phyloP scores from a whole-genome alignment of 352 stramenopile species.

The Plasmopara muralis region DNA sequence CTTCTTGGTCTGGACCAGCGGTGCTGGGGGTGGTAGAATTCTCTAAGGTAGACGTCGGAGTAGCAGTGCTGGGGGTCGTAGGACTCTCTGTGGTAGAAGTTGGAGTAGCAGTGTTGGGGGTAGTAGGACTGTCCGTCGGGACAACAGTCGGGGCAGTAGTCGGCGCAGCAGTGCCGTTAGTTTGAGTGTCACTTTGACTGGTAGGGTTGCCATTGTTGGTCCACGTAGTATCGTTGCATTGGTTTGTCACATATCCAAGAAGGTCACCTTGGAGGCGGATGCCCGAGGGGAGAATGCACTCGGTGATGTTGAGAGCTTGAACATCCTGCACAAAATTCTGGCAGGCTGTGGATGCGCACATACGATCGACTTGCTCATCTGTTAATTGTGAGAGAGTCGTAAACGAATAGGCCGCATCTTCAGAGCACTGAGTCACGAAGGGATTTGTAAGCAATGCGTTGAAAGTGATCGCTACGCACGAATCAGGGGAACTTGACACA shows the following conservation, averaged over 20 bases:
- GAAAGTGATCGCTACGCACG: background rate
- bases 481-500: background rate
- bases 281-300: background rate
- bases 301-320: background rate
- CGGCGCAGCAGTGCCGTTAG: background rate
- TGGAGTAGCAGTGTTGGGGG: background rate
- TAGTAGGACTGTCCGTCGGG: background rate
- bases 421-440: background rate
- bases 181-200: background rate
- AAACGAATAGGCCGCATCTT: background rate
- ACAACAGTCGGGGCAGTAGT: background rate
- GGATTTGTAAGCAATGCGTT: background rate
- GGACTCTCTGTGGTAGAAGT: too few relatives aligned
- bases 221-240: background rate
- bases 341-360: background rate
- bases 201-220: background rate
- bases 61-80: background rate
- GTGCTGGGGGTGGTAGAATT: background rate
- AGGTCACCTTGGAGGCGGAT: background rate
- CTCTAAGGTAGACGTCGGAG: background rate
- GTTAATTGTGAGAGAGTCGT: background rate
- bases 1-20: too few relatives aligned
- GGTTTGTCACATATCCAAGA: background rate
- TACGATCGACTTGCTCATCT: background rate
- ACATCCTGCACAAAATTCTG: background rate